Conservation (phyloP, 345 rosid genomes). For the Euclidium syriacum region DNA sequence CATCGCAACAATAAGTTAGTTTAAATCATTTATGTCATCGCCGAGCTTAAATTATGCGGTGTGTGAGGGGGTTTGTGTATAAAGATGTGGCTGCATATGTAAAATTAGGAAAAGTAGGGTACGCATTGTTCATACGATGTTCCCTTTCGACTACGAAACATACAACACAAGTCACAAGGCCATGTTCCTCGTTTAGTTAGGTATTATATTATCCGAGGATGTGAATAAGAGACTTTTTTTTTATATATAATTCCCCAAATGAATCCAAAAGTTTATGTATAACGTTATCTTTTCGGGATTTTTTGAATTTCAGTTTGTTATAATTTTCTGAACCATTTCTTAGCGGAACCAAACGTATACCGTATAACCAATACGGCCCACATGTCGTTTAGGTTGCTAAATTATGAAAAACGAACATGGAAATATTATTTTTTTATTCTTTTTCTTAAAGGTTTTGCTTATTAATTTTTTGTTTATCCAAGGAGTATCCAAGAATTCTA, state of each 20-base stretch:
- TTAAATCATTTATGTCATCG: conserved; percentile 9
- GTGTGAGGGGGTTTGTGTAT: not conserved
- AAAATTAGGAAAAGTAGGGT: conserved; percentile 3
- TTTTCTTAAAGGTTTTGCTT: too few relatives aligned
- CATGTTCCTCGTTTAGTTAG: conserved; percentile 23
- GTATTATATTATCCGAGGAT: conserved; percentile 9
- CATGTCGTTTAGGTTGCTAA: not conserved
- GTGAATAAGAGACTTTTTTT: not conserved
- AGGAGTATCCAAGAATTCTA: too few relatives aligned
- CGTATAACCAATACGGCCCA: not conserved
- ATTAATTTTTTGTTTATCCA: not conserved
- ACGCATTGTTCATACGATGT: conserved; percentile 11
- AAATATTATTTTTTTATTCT: too few relatives aligned
- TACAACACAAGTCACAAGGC: conserved; percentile 13
- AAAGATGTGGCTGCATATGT: conserved; percentile 3
- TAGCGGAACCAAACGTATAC: not conserved
- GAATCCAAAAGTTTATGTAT: conserved; percentile 5
- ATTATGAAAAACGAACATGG: not conserved
- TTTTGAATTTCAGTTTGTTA: not conserved
- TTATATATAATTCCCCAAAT: not conserved
- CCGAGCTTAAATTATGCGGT: not conserved
- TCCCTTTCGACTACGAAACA: conserved; percentile 4
- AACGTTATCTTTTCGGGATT: not conserved
- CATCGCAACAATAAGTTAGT: not conserved
- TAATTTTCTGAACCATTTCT: not conserved